phyloP scores from a whole-genome alignment of 306 rosid genomes.

The Quercus mongolica region DNA sequence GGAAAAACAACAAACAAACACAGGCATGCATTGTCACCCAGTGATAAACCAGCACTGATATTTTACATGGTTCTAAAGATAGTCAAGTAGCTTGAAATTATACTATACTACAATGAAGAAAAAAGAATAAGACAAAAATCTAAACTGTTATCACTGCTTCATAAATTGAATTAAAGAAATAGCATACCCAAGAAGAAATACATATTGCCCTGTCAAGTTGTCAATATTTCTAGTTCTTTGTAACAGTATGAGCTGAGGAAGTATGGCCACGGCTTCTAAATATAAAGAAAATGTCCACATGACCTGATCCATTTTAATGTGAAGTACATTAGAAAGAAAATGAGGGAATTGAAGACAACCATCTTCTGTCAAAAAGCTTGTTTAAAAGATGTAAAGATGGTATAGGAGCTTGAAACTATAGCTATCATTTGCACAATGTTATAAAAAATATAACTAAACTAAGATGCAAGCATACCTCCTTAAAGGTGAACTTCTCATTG shows the following conservation, averaged over 20 bases:
- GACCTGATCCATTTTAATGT: constrained; percentile 46
- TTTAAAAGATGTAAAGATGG: constrained; percentile 3
- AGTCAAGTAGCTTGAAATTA: background rate
- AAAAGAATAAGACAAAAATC: background rate
- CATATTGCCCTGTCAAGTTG: constrained; percentile 88
- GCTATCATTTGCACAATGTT: background rate
- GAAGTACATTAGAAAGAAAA: constrained; percentile 15
- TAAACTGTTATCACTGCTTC: background rate
- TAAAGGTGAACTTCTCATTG: constrained; percentile 71
- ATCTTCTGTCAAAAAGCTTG: constrained; percentile 1
- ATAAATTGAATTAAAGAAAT: background rate
- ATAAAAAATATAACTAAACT: background rate
- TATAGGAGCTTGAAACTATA: background rate
- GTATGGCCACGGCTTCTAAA: constrained; percentile 92
- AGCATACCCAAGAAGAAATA: constrained; percentile 82
- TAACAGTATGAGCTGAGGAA: constrained; percentile 79
- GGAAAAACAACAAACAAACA: background rate
- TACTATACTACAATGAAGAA: constrained; percentile 1
- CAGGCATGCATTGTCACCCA: background rate
- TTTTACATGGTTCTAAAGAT: background rate
- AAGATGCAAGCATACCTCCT: constrained; percentile 54
- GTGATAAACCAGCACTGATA: background rate
- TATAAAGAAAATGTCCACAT: constrained; percentile 89
- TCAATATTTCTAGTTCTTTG: constrained; percentile 93
- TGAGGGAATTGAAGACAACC: constrained; percentile 3